Evolutionary conservation across 805 yeast species (phyloP).

Genomic region (Lipomyces japonicus): DNA sequence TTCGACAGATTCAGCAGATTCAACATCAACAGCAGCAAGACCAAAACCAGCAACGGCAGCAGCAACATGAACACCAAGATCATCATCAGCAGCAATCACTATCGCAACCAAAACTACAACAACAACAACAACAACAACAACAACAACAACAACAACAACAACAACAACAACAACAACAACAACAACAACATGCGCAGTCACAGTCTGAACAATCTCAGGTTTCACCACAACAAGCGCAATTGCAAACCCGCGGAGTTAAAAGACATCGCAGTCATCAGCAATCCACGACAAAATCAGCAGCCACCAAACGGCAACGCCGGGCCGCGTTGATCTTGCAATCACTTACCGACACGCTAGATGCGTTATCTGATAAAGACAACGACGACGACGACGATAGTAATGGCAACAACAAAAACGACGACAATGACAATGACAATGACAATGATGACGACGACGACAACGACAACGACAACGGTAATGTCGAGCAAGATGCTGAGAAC

Average conservation of each 20-base stretch:
- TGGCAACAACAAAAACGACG: no score
- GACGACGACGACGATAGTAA: conserved; percentile 4
- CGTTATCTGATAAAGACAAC: not conserved
- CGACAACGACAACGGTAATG: not conserved
- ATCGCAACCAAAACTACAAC: not conserved
- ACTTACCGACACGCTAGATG: not conserved
- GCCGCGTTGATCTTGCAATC: not conserved
- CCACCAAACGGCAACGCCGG: not conserved
- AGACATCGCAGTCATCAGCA: not conserved
- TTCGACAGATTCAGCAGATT: no score
- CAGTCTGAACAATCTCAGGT: not conserved
- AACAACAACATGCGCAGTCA: not conserved
- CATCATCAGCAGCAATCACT: not conserved
- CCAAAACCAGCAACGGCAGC: not conserved
- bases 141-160: not conserved
- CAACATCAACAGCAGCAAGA: conserved; percentile 1
- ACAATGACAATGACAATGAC: not conserved
- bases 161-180: conserved; percentile 1
- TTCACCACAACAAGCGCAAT: not conserved
- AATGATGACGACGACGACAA: not conserved
- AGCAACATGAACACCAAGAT: not conserved
- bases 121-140: not conserved
- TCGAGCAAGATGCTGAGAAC: not conserved
- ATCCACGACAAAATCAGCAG: not conserved
- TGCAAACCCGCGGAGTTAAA: not conserved